A percentile compares a stretch with the other conserved stretches of the same genome.
These are phyloP conservation scores for Cladophialophora psammophila DNA, from an alignment of 2,329 filamentous ascomycete genomes.

Conservation along the genomic window DNA sequence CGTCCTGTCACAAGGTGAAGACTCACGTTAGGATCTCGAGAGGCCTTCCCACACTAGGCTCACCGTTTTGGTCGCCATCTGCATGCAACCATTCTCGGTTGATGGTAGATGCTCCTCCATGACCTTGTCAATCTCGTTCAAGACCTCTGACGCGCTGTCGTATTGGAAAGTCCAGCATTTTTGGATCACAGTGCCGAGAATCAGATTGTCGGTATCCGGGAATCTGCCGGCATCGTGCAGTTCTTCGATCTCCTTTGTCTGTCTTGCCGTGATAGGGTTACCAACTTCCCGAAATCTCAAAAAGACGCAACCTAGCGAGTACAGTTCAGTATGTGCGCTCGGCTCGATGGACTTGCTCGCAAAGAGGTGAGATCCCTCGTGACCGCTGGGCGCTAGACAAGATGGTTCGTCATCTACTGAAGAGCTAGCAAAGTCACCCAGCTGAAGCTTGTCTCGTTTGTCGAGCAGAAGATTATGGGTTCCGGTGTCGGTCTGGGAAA, in stretches of 20 bases:
- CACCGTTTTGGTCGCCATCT: too few species aligned
- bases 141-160: conserved; percentile 27
- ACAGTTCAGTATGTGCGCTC: conserved; percentile 34
- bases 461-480: conserved; percentile 38
- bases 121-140: conserved; percentile 6
- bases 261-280: conserved; percentile 29
- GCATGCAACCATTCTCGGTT: too few species aligned
- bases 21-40: too few species aligned
- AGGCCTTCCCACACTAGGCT: too few species aligned
- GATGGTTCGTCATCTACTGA: conserved; percentile 35
- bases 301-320: conserved; percentile 38
- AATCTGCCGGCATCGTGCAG: conserved; percentile 24
- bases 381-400: conserved; percentile 5
- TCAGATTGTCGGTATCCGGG: conserved; percentile 29
- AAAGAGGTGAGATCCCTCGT: not conserved
- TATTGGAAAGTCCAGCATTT: conserved; percentile 38
- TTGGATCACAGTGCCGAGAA: conserved; percentile 33
- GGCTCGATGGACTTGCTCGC: not conserved
- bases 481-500: conserved; percentile 38
- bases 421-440: conserved; percentile 37
- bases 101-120: not conserved
- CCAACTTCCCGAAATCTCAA: conserved; percentile 35
- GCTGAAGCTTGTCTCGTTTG: conserved; percentile 32
- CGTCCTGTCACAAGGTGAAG: too few species aligned
- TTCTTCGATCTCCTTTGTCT: conserved; percentile 5